Evolutionary conservation across 1,139 yeast genomes (phyloP).

Genomic region (Zygosaccharomyces pseudobailii): DNA sequence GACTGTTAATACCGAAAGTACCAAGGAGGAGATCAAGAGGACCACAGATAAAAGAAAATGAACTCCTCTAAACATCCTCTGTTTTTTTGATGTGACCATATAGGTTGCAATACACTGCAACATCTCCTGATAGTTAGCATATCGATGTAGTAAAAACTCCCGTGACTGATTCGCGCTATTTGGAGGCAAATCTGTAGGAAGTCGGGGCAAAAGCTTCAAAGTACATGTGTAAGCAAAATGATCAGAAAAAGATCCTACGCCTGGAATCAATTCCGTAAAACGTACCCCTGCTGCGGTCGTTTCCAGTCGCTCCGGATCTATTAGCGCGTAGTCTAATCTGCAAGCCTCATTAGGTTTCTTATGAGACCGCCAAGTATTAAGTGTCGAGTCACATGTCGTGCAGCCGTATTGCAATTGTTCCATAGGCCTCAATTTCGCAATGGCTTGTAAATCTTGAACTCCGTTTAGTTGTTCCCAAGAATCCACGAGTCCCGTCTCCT

Average conservation of each 20-base stretch:
- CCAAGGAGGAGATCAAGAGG: slow-evolving; percentile 46
- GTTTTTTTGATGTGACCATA: slow-evolving; percentile 50
- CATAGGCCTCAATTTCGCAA: slow-evolving; percentile 52
- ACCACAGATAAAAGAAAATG: slow-evolving; percentile 60
- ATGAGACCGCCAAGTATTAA: slow-evolving; percentile 79
- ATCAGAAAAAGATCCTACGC: slow-evolving; percentile 73
- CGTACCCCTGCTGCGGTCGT: slow-evolving; percentile 61
- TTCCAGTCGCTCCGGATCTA: slow-evolving; percentile 50
- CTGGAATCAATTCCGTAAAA: slow-evolving; percentile 65
- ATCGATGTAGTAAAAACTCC: slow-evolving; percentile 26
- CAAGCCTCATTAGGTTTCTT: slow-evolving; percentile 72
- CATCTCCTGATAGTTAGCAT: slow-evolving; percentile 52
- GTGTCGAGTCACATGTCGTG: slow-evolving; percentile 79
- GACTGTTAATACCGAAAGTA: slow-evolving; percentile 61
- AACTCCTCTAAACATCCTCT: slow-evolving; percentile 56
- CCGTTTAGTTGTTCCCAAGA: slow-evolving; percentile 77
- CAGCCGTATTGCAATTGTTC: slow-evolving; percentile 75
- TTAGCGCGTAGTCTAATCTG: slow-evolving; percentile 82
- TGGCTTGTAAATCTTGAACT: slow-evolving; percentile 37
- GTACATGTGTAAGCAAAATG: slow-evolving; percentile 84
- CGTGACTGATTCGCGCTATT: slow-evolving; percentile 5
- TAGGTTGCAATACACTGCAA: slow-evolving; percentile 53
- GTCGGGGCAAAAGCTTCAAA: slow-evolving; percentile 33
- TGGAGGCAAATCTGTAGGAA: slow-evolving; percentile 4
- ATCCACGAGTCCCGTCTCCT: slow-evolving; percentile 66